Percentiles rank a stretch among this genome's conserved stretches.
Conservation (phyloP, 768 basidiomycete genomes). For the Amanita brunnescens region DNA sequence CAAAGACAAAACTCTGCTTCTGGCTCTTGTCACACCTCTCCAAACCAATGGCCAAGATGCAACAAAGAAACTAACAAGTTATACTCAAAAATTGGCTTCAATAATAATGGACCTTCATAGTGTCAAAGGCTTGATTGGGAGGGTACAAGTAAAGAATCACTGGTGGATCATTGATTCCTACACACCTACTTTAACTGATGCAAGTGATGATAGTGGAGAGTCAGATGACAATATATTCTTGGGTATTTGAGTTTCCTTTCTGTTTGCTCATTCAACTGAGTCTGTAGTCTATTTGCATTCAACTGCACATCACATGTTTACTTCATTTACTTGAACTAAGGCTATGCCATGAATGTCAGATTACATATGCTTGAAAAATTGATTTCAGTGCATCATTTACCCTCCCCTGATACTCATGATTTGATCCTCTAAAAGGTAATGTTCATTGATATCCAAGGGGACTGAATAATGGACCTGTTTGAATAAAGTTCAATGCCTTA, state of each 20-base stretch:
- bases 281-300: background rate
- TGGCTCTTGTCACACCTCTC: background rate
- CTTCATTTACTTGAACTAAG: too few species aligned
- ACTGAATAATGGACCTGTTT: too few species aligned
- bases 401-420: too few species aligned
- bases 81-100: background rate
- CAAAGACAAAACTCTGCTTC: background rate
- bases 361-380: too few species aligned
- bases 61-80: background rate
- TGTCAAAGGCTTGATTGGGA: background rate
- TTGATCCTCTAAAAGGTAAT: too few species aligned
- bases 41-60: background rate
- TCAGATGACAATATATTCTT: background rate
- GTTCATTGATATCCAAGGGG: too few species aligned
- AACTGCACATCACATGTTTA: slow-evolving; percentile 2
- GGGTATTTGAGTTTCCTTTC: background rate
- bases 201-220: background rate
- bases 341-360: too few species aligned
- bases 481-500: too few species aligned
- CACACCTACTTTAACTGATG: background rate
- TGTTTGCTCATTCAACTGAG: background rate
- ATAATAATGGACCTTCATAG: background rate
- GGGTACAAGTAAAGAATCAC: background rate
- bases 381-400: too few species aligned
- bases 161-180: background rate